Evolutionary conservation across 2,329 filamentous ascomycete species (phyloP).

Genomic region (Sclerotinia trifoliorum): DNA sequence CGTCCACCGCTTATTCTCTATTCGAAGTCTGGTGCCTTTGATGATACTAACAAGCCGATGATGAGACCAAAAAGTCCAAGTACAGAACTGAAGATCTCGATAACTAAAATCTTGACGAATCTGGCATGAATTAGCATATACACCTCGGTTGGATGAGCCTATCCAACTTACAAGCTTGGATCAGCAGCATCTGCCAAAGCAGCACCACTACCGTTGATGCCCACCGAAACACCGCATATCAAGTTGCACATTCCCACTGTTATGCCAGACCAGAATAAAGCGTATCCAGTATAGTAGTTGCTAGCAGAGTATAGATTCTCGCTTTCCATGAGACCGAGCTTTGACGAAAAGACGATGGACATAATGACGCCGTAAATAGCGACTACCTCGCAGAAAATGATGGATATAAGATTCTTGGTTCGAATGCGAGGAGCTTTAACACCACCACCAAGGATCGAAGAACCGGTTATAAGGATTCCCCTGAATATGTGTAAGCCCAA

Average conservation of each 20-base stretch:
- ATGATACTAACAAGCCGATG: constrained; percentile 82
- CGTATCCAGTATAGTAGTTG: constrained; percentile 92
- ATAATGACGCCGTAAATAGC: constrained; percentile 99
- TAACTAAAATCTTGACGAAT: constrained; percentile 98
- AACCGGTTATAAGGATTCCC: constrained; percentile 98
- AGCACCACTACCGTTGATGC: constrained; percentile 96
- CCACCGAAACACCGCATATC: constrained; percentile 92
- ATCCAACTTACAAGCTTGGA: constrained; percentile 70
- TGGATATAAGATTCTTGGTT: constrained; percentile 99
- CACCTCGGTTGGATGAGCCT: background rate
- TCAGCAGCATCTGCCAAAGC: constrained; percentile 95
- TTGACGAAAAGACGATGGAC: constrained; percentile 95
- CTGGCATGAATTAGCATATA: constrained; percentile 47
- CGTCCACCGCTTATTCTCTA: constrained; percentile 9
- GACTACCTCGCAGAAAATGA: constrained; percentile 99
- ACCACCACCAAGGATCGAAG: constrained; percentile 93
- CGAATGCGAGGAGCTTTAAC: constrained; percentile 96
- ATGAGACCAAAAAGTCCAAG: constrained; percentile 95
- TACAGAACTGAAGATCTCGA: constrained; percentile 99
- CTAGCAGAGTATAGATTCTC: constrained; percentile 68
- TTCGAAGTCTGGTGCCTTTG: constrained; percentile 74
- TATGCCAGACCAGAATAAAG: constrained; percentile 92
- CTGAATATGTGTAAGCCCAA: constrained; percentile 48
- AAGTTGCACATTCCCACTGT: constrained; percentile 96
- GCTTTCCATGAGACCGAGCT: constrained; percentile 66